phyloP scores from a whole-genome alignment of 192 early-diverging fungal genomes.

The Mortierella alpina region DNA sequence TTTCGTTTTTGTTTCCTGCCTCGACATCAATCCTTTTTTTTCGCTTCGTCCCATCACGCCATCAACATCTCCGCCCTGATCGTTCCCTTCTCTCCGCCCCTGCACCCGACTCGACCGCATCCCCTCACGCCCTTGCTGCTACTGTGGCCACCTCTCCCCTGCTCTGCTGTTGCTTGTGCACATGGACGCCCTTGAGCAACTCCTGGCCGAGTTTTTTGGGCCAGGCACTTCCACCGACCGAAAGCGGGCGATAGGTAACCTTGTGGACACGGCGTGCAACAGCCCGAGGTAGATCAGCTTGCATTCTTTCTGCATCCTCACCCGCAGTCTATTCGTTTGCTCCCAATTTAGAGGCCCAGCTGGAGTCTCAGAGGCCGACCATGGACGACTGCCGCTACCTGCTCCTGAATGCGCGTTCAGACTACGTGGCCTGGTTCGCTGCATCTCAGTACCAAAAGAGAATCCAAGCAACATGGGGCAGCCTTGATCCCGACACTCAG shows the following conservation, averaged over 20 bases:
- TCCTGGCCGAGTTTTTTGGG: constrained; percentile 48
- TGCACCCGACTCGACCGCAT: too few species aligned
- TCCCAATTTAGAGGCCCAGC: constrained; percentile 37
- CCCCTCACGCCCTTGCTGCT: too few species aligned
- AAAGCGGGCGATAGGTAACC: constrained; percentile 40
- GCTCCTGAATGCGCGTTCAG: constrained; percentile 36
- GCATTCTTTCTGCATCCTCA: too few species aligned
- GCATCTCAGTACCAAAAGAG: constrained; percentile 50
- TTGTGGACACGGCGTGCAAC: too few species aligned
- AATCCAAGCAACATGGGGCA: constrained; percentile 36
- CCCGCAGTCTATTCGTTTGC: too few species aligned
- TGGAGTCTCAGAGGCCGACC: constrained; percentile 27
- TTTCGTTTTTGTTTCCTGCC: too few species aligned
- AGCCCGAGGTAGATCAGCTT: too few species aligned
- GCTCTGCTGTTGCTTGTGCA: neutral
- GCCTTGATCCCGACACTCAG: constrained; percentile 29
- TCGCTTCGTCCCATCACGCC: too few species aligned
- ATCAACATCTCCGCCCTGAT: too few species aligned
- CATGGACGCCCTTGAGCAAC: constrained; percentile 44
- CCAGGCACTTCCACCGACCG: constrained; percentile 36
- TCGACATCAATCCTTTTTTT: too few species aligned
- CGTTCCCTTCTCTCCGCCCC: too few species aligned
- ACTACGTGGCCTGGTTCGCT: constrained; percentile 45
- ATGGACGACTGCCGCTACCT: constrained; percentile 42
- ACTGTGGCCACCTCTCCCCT: too few species aligned